phyloP scores from a whole-genome alignment of 2,329 filamentous ascomycete species.

The Cercospora sp. region DNA sequence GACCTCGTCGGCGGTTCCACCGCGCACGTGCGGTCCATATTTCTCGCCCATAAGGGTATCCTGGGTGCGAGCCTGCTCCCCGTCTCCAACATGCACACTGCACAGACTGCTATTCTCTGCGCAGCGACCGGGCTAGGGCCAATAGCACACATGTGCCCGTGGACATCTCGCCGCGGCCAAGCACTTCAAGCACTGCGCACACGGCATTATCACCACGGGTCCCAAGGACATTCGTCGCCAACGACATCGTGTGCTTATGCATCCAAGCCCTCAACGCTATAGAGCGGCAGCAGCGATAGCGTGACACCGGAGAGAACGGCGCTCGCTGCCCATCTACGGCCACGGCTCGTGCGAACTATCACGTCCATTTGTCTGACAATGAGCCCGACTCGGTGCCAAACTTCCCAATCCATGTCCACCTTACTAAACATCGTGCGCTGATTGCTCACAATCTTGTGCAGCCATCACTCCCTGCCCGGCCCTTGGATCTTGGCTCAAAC shows the following conservation, averaged over 20 bases:
- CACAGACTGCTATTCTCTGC: too few relatives aligned
- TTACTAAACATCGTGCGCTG: not conserved
- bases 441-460: not conserved
- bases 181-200: not conserved
- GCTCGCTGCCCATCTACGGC: not conserved
- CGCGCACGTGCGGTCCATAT: not conserved
- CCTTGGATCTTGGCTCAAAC: not conserved
- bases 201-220: not conserved
- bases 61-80: not conserved
- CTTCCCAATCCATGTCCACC: not conserved
- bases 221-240: not conserved
- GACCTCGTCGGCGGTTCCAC: not conserved
- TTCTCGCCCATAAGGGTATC: not conserved
- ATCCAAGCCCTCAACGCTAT: slow-evolving; percentile 1
- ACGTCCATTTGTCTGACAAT: not conserved
- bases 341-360: not conserved
- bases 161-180: not conserved
- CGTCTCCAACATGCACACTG: not conserved
- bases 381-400: not conserved
- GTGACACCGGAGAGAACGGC: not conserved
- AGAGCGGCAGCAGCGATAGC: not conserved
- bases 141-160: too few relatives aligned
- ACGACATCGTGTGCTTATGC: not conserved
- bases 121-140: too few relatives aligned
- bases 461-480: not conserved